Conservation (phyloP, 495 filamentous ascomycete genomes). For the Clavariopsis aquatica region DNA sequence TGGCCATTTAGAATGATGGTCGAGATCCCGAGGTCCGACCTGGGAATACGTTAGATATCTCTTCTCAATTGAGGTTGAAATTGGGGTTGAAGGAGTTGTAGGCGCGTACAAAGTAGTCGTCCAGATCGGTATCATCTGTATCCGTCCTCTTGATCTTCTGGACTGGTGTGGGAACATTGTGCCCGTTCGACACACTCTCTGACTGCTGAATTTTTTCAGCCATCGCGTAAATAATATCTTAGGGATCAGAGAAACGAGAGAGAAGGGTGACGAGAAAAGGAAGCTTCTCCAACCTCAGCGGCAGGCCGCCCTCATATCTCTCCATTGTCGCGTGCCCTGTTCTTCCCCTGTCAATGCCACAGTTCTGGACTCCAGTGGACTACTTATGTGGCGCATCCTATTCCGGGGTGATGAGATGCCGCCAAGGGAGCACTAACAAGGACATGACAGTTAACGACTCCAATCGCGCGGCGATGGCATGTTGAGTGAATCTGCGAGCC, state of each 20-base stretch:
- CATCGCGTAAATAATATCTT: background rate
- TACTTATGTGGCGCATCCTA: background rate
- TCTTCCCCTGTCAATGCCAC: background rate
- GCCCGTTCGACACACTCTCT: background rate
- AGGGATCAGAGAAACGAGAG: background rate
- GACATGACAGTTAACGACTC: background rate
- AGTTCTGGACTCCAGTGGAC: background rate
- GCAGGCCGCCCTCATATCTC: background rate
- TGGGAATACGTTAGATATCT: background rate
- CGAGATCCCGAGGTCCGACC: slow-evolving; percentile 35
- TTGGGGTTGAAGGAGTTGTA: background rate
- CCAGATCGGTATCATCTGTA: background rate
- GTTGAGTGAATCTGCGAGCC: background rate
- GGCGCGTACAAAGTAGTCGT: slow-evolving; percentile 5
- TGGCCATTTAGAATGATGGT: slow-evolving; percentile 37
- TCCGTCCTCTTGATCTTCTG: background rate
- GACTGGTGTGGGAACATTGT: background rate
- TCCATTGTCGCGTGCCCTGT: background rate
- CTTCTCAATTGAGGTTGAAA: background rate
- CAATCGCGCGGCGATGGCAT: background rate
- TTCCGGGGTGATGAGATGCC: background rate
- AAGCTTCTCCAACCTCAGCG: background rate
- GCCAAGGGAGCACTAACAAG: background rate
- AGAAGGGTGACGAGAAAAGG: background rate
- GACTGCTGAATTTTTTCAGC: background rate